Base-by-base conservation (phyloP, 352 stramenopile species). In the Pythium aristosporum region DNA sequence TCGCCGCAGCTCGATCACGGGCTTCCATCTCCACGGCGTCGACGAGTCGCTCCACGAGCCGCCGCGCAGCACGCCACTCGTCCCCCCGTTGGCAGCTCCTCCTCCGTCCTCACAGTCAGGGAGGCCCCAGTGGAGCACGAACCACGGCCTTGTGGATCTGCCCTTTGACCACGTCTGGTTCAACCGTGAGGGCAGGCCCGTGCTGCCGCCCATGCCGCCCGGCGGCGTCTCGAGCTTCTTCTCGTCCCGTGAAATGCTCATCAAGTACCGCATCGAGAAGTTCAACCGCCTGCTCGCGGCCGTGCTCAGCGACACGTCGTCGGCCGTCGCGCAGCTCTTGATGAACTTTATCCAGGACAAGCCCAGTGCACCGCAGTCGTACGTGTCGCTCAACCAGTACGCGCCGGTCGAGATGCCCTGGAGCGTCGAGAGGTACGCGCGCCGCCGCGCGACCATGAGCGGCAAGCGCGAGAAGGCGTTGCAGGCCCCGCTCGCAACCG, bases 301-400 rank as follows among this genome's bases (percentile, higher is more conserved):
- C 3, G 82, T 85, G 21, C 76, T 92, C 67, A 86, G 79, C 48
- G 81, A 90, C 67, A 76, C 71, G 43, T 88, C 78, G 7, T 72
- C 62, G 16, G 66, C 76, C 8, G 84, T 92, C 55, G 77, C 80
- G 20, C 76, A 68, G n/a, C 53, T 84, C 63, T 73, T 92, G 37
- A 86, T 81, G 74, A 82, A 81, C 48, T 91, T 92, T 50, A 89
- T 92, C 55, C 81, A 92, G 61, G 81, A 92, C 63, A 88, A 88
- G 28, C 84, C 84, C 0, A 82, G 77, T 41, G 71, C 70, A 1
- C 78, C 80, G 48, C 74, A 74, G 48, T 75, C 72, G 48, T 92
- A 92, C 70, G 87, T 85, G 56, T 86, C 71, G 42, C 70, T 92
- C 46, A 81, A 80, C 21, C 82, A 92, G 53, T 92, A 92, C 65